These are phyloP conservation scores for Imleria badia DNA, from an alignment of 768 basidiomycete species.

Conservation along the genomic window DNA sequence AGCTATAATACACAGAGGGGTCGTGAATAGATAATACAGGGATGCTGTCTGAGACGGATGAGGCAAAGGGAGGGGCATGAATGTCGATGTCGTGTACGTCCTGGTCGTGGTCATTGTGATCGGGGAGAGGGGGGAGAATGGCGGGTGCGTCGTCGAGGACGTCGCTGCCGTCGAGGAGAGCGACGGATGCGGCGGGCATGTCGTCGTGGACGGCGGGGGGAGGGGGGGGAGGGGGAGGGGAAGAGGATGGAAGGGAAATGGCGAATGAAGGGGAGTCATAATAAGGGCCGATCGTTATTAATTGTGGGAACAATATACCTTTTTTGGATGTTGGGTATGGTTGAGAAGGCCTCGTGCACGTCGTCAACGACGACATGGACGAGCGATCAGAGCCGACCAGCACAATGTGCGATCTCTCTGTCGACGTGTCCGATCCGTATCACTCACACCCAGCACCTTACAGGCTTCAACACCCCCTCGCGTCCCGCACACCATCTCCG, in stretches of 20 bases:
- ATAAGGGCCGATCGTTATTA: conserved; percentile 32
- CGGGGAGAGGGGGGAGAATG: conserved; percentile 20
- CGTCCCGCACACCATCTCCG: conserved; percentile 33
- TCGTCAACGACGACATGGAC: conserved; percentile 31
- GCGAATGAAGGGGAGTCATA: conserved; percentile 29
- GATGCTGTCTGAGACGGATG: conserved; percentile 17
- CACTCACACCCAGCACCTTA: conserved; percentile 22
- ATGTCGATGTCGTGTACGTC: conserved; percentile 35
- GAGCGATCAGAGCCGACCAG: conserved; percentile 18
- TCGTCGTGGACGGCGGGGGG: neutral
- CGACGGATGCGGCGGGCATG: conserved; percentile 8
- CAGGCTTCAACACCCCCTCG: conserved; percentile 24
- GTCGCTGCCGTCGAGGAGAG: conserved; percentile 18
- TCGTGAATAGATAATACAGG: conserved; percentile 37
- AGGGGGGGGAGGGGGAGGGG: neutral
- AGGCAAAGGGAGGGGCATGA: conserved; percentile 24
- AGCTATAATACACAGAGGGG: conserved; percentile 32
- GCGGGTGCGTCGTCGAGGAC: conserved; percentile 14
- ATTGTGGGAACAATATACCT: conserved; percentile 27
- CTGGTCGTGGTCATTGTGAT: conserved; percentile 26
- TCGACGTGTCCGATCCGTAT: neutral
- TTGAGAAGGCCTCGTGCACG: conserved; percentile 20
- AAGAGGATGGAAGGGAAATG: conserved; percentile 18
- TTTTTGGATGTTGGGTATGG: neutral
- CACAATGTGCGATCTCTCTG: conserved; percentile 23